Evolutionary conservation across 495 filamentous ascomycete genomes (phyloP).

Genomic region (Hypoxylon trugodes): DNA sequence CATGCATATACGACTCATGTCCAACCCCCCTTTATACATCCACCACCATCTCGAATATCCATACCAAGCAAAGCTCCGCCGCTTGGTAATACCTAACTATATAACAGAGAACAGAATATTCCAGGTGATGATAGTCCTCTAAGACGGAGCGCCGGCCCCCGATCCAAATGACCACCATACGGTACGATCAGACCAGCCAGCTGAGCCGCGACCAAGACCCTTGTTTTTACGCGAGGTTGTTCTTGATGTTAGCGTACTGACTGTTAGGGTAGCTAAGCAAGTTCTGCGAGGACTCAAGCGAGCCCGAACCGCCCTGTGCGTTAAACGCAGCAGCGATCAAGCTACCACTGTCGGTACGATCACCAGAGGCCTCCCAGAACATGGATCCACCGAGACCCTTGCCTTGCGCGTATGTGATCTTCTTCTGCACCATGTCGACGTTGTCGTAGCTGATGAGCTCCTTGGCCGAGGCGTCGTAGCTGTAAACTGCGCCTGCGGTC

Average conservation of each 20-base stretch:
- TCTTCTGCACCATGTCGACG: slow-evolving; percentile 63
- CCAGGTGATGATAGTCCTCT: slow-evolving; percentile 8
- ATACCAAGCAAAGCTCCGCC: no score
- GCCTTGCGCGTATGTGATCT: slow-evolving; percentile 71
- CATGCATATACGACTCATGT: no score
- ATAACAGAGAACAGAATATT: neutral
- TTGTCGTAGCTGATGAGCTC: slow-evolving; percentile 82
- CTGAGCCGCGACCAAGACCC: neutral
- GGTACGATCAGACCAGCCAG: neutral
- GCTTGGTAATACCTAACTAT: no score
- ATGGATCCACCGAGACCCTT: slow-evolving; percentile 78
- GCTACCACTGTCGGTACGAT: slow-evolving; percentile 68
- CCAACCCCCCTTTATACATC: no score
- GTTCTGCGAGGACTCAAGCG: slow-evolving; percentile 49
- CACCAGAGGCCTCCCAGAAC: slow-evolving; percentile 91
- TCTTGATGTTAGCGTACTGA: slow-evolving; percentile 53
- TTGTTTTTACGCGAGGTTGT: slow-evolving; percentile 31
- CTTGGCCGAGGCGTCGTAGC: slow-evolving; percentile 65
- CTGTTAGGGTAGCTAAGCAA: slow-evolving; percentile 53
- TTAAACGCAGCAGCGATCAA: slow-evolving; percentile 65
- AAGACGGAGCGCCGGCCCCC: slow-evolving; percentile 34
- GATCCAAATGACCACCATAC: slow-evolving; percentile 27
- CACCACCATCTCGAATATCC: no score
- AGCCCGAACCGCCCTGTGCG: slow-evolving; percentile 42
- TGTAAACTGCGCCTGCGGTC: slow-evolving; percentile 67